Conservation (phyloP, 768 basidiomycete species). For the Paxillus ammoniavirescens region DNA sequence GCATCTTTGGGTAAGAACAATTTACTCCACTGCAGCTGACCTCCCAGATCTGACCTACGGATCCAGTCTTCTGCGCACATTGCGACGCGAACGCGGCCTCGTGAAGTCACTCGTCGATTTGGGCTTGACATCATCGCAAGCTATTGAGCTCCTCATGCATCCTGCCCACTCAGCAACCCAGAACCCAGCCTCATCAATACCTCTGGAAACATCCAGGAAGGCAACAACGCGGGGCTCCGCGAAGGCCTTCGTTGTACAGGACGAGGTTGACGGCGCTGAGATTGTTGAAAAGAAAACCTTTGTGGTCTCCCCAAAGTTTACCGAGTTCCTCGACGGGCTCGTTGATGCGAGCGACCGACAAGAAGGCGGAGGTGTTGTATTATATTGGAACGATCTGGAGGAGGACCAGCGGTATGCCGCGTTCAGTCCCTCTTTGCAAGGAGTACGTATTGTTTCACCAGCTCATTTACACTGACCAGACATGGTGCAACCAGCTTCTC, state of each 20-base stretch:
- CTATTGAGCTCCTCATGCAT: slow-evolving; percentile 73
- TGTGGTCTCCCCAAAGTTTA: slow-evolving; percentile 55
- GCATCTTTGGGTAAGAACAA: slow-evolving; percentile 49
- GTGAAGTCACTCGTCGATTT: slow-evolving; percentile 58
- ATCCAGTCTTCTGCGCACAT: slow-evolving; percentile 57
- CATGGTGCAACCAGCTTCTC: slow-evolving; percentile 22
- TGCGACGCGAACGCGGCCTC: slow-evolving; percentile 69
- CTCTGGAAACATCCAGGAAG: neutral
- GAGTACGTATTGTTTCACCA: slow-evolving; percentile 35
- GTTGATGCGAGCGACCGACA: slow-evolving; percentile 87
- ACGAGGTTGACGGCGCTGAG: slow-evolving; percentile 60
- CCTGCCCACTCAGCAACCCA: slow-evolving; percentile 52
- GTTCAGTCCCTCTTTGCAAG: slow-evolving; percentile 50
- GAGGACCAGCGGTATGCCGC: slow-evolving; percentile 66
- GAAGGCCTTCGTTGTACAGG: slow-evolving; percentile 4
- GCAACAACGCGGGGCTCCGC: slow-evolving; percentile 10
- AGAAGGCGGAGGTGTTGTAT: slow-evolving; percentile 72
- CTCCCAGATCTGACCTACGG: neutral
- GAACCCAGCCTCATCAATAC: slow-evolving; percentile 26
- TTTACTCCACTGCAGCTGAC: neutral
- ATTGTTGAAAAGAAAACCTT: slow-evolving; percentile 71
- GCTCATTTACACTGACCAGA: neutral
- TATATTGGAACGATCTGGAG: slow-evolving; percentile 92
- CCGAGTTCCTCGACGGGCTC: slow-evolving; percentile 54
- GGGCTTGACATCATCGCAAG: slow-evolving; percentile 62